Conservation (phyloP, 2,329 filamentous ascomycete species). For the Fusarium robinianum region DNA sequence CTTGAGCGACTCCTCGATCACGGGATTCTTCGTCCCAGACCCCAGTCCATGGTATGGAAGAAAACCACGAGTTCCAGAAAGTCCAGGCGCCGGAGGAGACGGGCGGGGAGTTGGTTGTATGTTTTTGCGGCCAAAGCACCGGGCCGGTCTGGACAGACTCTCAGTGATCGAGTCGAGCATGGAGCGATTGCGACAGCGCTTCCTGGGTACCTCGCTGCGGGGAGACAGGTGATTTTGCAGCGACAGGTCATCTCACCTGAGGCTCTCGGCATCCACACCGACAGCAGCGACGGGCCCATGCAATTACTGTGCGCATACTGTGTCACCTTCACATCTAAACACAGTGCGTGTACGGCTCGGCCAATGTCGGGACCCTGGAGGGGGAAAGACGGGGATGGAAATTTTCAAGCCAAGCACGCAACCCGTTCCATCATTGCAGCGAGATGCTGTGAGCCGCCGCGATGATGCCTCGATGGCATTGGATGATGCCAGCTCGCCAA, state of each 20-base stretch:
- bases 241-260: slow-evolving; percentile 32
- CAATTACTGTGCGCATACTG: slow-evolving; percentile 19
- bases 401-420: slow-evolving; percentile 6
- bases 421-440: slow-evolving; percentile 8
- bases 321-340: background rate
- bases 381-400: slow-evolving; percentile 21
- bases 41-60: too few species aligned
- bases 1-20: too few species aligned
- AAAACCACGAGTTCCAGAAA: too few species aligned
- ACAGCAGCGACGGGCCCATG: slow-evolving; percentile 13
- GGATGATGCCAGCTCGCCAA: slow-evolving; percentile 7
- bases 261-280: slow-evolving; percentile 27
- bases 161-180: slow-evolving; percentile 3
- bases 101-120: too few species aligned
- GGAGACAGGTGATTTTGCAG: slow-evolving; percentile 29
- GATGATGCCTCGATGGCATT: slow-evolving; percentile 1
- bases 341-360: slow-evolving; percentile 32
- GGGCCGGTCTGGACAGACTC: slow-evolving; percentile 15
- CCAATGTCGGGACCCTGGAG: slow-evolving; percentile 30
- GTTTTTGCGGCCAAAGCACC: slow-evolving; percentile 13
- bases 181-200: slow-evolving; percentile 15
- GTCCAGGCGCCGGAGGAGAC: too few species aligned
- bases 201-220: slow-evolving; percentile 13
- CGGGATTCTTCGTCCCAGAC: slow-evolving; percentile 3
- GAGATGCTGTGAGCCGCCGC: slow-evolving; percentile 2